Evolutionary conservation across 345 rosid genomes (phyloP).

Genomic region (Passiflora organensis): DNA sequence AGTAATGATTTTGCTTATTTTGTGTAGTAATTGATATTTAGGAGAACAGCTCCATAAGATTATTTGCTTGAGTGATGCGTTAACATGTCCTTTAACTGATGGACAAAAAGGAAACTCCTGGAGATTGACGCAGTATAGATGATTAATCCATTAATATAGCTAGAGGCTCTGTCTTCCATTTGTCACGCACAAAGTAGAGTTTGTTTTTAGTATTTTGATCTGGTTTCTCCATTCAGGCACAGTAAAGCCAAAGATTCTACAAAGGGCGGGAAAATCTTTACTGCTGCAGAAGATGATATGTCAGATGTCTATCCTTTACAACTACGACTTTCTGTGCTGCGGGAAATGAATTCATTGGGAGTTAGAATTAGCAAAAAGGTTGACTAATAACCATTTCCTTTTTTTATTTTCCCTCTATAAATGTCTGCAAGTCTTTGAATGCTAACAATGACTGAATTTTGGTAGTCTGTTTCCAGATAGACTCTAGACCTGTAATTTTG

Average conservation of each 20-base stretch:
- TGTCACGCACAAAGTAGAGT: slow-evolving; percentile 2
- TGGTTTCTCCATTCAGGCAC: slow-evolving; percentile 47
- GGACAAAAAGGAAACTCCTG: no score
- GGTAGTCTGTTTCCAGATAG: not conserved
- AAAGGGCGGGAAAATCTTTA: slow-evolving; percentile 61
- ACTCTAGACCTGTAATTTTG: no score
- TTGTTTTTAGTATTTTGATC: slow-evolving; percentile 13
- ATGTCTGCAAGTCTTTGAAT: not conserved
- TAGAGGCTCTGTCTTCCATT: not conserved
- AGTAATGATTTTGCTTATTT: not conserved
- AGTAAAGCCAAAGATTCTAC: slow-evolving; percentile 61
- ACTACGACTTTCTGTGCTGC: slow-evolving; percentile 68
- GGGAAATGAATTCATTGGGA: slow-evolving; percentile 62
- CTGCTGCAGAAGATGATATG: slow-evolving; percentile 83
- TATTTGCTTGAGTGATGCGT: no score
- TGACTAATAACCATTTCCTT: slow-evolving; percentile 1
- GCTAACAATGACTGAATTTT: not conserved
- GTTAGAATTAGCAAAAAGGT: slow-evolving; percentile 94
- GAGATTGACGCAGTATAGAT: no score
- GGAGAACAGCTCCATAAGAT: not conserved
- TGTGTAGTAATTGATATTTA: not conserved
- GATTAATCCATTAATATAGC: slow-evolving; percentile 9
- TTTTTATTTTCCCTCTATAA: no score
- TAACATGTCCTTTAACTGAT: no score
- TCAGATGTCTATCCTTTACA: slow-evolving; percentile 91